Evolutionary conservation across 805 yeast species (phyloP), one percentile per base, ranked within the genome.

Genomic region (Clavispora phyllophila): DNA sequence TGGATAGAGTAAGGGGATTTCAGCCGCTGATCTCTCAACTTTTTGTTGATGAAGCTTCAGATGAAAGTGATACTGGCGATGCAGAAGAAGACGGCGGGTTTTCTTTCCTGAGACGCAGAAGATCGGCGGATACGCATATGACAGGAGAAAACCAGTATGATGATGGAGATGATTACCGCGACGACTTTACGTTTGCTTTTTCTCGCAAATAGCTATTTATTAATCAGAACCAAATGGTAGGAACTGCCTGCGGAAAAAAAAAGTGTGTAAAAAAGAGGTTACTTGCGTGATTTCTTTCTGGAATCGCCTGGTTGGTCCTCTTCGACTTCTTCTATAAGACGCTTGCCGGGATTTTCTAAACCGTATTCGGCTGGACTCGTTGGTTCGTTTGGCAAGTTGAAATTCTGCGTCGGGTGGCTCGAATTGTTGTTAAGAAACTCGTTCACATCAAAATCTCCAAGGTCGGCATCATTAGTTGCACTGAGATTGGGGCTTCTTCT

Each of bases 361-460:
- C 13, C 20, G 13, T 29, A 29, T 5, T 29, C 33, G 35, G 9
- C 25, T 6, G 36, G 15, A 9, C 14, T n/a, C 9, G 20, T 10
- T 19, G 8, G 15, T 8, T 22, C 34, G 15, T 10, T 29, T 10
- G 41, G 35, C 12, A 32, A 31, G 14, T 19, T 40, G 26, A 25
- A 34, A 27, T 42, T 37, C 13, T 46, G 28, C 1, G 41, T 13
- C 3, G 33, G 9, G 8, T 28, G 31, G 14, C 10, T 17, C 20
- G 32, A 25, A 25, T 36, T 41, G 33, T 47, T 49, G 34, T 48
- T 43, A 38, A 63, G 51, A 43, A 63, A 63, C 26, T 63, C 66
- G 37, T 57, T 60, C 12, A 63, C 66, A 44, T 63, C 65, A 43
- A 63, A 63, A n/a, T 61, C 67, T 25, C 58, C 61, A 9, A 54